Percentiles rank a stretch among this genome's conserved stretches.
Conservation (phyloP, 2,329 filamentous ascomycete genomes). For the Basipetospora chlamydospora region DNA sequence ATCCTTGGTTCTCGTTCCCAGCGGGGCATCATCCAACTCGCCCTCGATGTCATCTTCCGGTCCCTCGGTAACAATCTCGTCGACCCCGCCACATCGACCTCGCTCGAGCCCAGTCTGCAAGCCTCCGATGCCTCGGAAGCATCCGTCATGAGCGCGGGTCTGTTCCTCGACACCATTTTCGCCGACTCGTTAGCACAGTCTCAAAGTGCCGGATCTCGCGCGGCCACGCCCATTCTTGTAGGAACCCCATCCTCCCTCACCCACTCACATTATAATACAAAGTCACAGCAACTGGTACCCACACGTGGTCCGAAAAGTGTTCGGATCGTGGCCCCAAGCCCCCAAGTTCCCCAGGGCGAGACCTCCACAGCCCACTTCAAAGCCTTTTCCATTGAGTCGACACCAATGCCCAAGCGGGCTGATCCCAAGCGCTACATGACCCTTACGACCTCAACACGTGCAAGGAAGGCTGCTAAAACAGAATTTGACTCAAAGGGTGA, state of each 20-base stretch:
- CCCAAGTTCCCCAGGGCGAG: background rate
- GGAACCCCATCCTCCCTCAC: slow-evolving; percentile 20
- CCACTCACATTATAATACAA: too few species aligned
- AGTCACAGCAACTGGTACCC: slow-evolving; percentile 12
- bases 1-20: slow-evolving; percentile 80
- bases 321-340: slow-evolving; percentile 21
- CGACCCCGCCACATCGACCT: slow-evolving; percentile 40
- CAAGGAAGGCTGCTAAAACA: slow-evolving; percentile 25
- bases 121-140: slow-evolving; percentile 72
- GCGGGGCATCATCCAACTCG: slow-evolving; percentile 80
- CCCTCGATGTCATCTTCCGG: slow-evolving; percentile 78
- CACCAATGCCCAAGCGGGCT: slow-evolving; percentile 19
- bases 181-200: slow-evolving; percentile 45
- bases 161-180: slow-evolving; percentile 69
- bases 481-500: slow-evolving; percentile 36
- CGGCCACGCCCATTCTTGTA: slow-evolving; percentile 57
- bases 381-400: background rate
- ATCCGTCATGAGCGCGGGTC: slow-evolving; percentile 54
- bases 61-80: slow-evolving; percentile 62
- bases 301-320: slow-evolving; percentile 27
- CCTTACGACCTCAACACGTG: slow-evolving; percentile 28
- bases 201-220: slow-evolving; percentile 40
- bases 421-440: slow-evolving; percentile 21
- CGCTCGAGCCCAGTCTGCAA: slow-evolving; percentile 58
- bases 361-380: background rate